These are phyloP conservation scores for Claviceps capensis DNA, from an alignment of 2,329 filamentous ascomycete species.

Conservation along the genomic window DNA sequence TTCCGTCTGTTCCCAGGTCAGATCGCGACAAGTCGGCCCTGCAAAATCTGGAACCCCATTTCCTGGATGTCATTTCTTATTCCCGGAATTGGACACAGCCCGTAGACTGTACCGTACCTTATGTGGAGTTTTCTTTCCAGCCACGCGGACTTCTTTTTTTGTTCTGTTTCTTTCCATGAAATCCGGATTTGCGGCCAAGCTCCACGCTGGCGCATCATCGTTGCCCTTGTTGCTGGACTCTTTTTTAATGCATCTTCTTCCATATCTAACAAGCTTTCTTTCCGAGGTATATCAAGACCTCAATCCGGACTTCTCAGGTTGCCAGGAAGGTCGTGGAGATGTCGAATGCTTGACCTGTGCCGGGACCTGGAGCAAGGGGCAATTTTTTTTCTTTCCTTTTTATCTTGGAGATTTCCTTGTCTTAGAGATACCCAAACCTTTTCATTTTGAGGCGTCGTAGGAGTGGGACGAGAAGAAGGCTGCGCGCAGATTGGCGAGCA, in stretches of 20 bases:
- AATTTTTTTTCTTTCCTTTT: conserved; percentile 9
- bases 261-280: not conserved
- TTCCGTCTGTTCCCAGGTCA: not conserved
- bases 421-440: conserved; percentile 23
- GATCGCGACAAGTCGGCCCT: not conserved
- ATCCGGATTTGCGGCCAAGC: not conserved
- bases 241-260: not conserved
- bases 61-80: not conserved
- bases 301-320: conserved; percentile 9
- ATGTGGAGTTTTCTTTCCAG: conserved; percentile 3
- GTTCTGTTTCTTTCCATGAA: not conserved
- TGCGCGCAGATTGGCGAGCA: conserved; percentile 2
- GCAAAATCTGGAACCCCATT: not conserved
- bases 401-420: conserved; percentile 8
- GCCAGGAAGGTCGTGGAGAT: not conserved
- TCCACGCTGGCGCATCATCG: not conserved
- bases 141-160: conserved; percentile 7
- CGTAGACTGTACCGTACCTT: conserved; percentile 6
- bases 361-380: conserved; percentile 13
- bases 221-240: not conserved
- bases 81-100: conserved; percentile 4
- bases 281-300: too few relatives aligned
- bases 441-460: conserved; percentile 4
- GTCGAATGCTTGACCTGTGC: conserved; percentile 18
- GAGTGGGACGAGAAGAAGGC: conserved; percentile 3